A percentile compares a stretch with the other conserved stretches of the same genome.
Conservation (phyloP, 208 protist species). For the Trypanosoma avium region DNA sequence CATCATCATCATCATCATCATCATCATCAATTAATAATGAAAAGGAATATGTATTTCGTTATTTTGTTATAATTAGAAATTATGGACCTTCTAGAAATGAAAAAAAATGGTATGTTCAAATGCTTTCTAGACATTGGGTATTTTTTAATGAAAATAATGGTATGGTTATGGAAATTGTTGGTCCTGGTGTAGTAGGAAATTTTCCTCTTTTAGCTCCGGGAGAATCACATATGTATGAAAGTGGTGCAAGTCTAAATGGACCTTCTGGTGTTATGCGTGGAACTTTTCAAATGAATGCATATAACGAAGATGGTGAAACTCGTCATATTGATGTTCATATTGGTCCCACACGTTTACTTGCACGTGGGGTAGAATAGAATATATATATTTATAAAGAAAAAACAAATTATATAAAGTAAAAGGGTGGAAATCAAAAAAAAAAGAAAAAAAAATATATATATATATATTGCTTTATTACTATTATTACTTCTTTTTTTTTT, state of each 20-base stretch:
- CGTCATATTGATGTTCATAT: conserved; percentile 71
- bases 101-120: conserved; percentile 72
- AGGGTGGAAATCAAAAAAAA: not conserved
- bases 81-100: conserved; percentile 48
- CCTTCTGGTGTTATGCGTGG: conserved; percentile 70
- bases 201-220: conserved; percentile 70
- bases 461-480: not conserved
- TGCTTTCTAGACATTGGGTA: conserved; percentile 78
- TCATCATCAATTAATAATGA: not conserved
- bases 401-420: too few relatives aligned
- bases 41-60: conserved; percentile 66
- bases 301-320: conserved; percentile 68
- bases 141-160: conserved; percentile 49
- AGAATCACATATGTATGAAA: conserved; percentile 76
- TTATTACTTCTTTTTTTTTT: too few relatives aligned
- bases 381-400: too few relatives aligned
- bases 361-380: too few relatives aligned
- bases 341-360: conserved; percentile 60
- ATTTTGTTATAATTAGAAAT: conserved; percentile 82
- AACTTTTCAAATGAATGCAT: conserved; percentile 81
- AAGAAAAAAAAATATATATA: not conserved
- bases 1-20: not conserved
- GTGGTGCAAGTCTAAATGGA: conserved; percentile 56
- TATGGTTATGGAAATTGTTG: conserved; percentile 63
- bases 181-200: conserved; percentile 77